Evolutionary conservation across 208 protist genomes (phyloP).

Genomic region (Wallacemonas sp.): DNA sequence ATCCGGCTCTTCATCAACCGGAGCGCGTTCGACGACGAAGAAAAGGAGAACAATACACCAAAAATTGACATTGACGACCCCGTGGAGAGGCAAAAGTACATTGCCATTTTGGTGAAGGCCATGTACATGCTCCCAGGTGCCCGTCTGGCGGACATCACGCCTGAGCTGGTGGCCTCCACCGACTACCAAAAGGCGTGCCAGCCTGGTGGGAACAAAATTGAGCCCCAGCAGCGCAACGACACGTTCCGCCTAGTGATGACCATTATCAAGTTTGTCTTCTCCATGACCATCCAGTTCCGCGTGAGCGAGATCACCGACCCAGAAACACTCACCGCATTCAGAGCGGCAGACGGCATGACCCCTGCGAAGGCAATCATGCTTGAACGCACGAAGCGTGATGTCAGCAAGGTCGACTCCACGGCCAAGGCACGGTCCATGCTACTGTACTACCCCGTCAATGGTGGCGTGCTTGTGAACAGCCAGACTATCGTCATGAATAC

Average conservation of each 20-base stretch:
- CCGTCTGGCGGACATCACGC: constrained; percentile 47
- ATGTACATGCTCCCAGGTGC: constrained; percentile 89
- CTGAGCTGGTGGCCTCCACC: constrained; percentile 60
- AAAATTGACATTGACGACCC: constrained; percentile 61
- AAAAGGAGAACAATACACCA: constrained; percentile 78
- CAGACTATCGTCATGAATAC: constrained; percentile 86
- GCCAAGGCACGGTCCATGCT: constrained; percentile 87
- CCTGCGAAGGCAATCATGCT: constrained; percentile 79
- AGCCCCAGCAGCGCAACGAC: constrained; percentile 46
- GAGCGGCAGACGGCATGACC: constrained; percentile 67
- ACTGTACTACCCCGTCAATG: constrained; percentile 86
- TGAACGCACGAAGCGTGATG: constrained; percentile 87
- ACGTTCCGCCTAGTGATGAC: constrained; percentile 79
- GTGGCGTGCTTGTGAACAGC: constrained; percentile 80
- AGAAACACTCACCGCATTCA: constrained; percentile 41
- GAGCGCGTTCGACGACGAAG: constrained; percentile 68
- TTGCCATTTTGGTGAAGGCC: constrained; percentile 79
- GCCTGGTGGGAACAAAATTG: constrained; percentile 66
- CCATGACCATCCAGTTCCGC: constrained; percentile 85
- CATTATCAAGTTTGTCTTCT: constrained; percentile 84
- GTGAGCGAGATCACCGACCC: constrained; percentile 81
- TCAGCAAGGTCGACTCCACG: constrained; percentile 76
- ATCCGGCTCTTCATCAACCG: constrained; percentile 78
- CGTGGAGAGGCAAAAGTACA: constrained; percentile 62
- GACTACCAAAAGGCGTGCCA: constrained; percentile 88